Conservation (phyloP, 371 early-diverging fungal genomes). For the Neoconidiobolus thromboides region DNA sequence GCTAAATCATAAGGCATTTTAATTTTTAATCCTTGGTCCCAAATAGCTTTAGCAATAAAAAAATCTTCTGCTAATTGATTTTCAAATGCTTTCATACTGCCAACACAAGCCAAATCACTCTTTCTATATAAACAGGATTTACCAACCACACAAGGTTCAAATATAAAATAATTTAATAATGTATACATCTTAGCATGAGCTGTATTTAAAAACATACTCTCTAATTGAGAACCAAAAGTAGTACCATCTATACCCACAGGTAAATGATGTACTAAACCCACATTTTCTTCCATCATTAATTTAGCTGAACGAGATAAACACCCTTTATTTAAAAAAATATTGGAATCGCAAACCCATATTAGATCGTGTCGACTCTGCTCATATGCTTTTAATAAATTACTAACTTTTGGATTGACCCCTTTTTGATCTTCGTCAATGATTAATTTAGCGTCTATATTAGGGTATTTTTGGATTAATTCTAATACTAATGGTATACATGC, state of each 20-base stretch:
- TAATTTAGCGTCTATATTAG: slow-evolving; percentile 47
- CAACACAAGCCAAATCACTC: slow-evolving; percentile 51
- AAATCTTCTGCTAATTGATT: slow-evolving; percentile 90
- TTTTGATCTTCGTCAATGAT: slow-evolving; percentile 40
- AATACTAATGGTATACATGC: slow-evolving; percentile 52
- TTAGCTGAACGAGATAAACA: slow-evolving; percentile 63
- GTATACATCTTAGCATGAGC: slow-evolving; percentile 88
- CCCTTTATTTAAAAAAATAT: slow-evolving; percentile 55
- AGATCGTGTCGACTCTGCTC: slow-evolving; percentile 60
- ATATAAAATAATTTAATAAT: slow-evolving; percentile 62
- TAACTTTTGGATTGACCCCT: slow-evolving; percentile 86
- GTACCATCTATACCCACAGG: slow-evolving; percentile 53
- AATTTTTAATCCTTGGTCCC: slow-evolving; percentile 60
- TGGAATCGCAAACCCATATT: slow-evolving; percentile 86
- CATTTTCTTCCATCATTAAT: slow-evolving; percentile 36
- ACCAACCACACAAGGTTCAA: slow-evolving; percentile 84
- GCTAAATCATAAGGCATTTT: slow-evolving; percentile 73
- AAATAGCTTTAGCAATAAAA: slow-evolving; percentile 69
- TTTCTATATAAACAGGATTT: slow-evolving; percentile 83
- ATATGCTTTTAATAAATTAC: slow-evolving; percentile 76
- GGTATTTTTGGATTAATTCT: slow-evolving; percentile 40
- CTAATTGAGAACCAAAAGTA: slow-evolving; percentile 63
- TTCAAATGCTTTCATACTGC: slow-evolving; percentile 66
- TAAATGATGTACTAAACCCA: slow-evolving; percentile 86
- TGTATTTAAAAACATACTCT: slow-evolving; percentile 65